Base-by-base conservation (phyloP, 2,329 filamentous ascomycete genomes). In the Amesomyces nigricolor region DNA sequence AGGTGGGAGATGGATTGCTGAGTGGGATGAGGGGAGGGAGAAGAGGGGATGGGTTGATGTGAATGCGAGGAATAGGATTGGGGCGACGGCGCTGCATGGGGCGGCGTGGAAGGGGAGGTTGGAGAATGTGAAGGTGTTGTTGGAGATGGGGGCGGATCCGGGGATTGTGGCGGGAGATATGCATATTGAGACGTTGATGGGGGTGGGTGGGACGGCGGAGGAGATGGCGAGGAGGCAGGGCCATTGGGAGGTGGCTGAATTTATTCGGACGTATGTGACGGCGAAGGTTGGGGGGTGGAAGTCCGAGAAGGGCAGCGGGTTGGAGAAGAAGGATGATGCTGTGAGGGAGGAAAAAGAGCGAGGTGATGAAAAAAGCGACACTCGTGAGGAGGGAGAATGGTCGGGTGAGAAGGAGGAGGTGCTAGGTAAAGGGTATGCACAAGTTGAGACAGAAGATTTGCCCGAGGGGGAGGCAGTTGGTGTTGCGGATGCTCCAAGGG, bases 81-180 rank as follows among this genome's bases (percentile, higher is more conserved):
- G 30, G 3, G 17, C 22, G 6, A 47, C 47, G 46, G 29, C 47
- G 19, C 30, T 51, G 30, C 42, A 51, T n/a, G 38, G 16, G 4
- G 47, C 47, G 40, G 48, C 48, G 19, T 50, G 37, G 14, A 14
- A 6, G 5, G 45, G 47, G 16, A n/a, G 9, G 42, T 3, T 17
- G 35, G 35, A 5, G 7, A 43, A 26, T 32, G 40, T 40, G 16
- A 16, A n/a, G 42, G 26, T 16, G 29, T 8, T 51, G 39, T 26
- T 48, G 17, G 13, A 40, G 35, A 11, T 45, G 7, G 47, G 47
- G 14, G 53, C 53, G 16, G 53, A 56, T 30, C 11, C 22, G 42
- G 3, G n/a, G 9, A 2, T 40, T 9, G 17, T 40, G 40, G 43
- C 53, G 17, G 47, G 47, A 32, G 43, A 47, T 13, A 11, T 44